These are phyloP conservation scores for Dicorynia guianensis DNA, from an alignment of 306 rosid species.

Conservation along the genomic window DNA sequence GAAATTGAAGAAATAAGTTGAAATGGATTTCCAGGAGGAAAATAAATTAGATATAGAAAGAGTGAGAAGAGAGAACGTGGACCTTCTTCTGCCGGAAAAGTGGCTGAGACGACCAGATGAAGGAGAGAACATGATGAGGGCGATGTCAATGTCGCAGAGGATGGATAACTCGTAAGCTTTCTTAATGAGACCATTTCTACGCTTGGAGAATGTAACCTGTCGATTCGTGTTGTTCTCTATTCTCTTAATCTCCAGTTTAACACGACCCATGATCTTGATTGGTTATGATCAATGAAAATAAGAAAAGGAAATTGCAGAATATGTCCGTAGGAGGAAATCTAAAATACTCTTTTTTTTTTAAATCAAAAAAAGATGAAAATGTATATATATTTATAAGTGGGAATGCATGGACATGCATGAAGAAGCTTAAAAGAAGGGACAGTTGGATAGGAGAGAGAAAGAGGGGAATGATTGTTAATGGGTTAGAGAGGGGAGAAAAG, in stretches of 20 bases:
- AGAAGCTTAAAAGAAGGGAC: constrained; percentile 62
- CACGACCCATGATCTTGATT: constrained; percentile 80
- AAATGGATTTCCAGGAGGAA: not conserved
- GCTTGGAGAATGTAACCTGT: constrained; percentile 85
- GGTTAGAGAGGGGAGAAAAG: constrained; percentile 60
- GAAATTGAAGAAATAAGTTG: not conserved
- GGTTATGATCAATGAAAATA: constrained; percentile 14
- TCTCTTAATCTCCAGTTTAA: constrained; percentile 83
- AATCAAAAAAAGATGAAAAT: constrained; percentile 15
- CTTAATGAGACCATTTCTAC: constrained; percentile 88
- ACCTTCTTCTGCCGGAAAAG: constrained; percentile 80
- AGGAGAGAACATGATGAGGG: constrained; percentile 79
- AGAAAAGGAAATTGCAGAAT: constrained; percentile 41
- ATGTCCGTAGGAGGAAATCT: constrained; percentile 44
- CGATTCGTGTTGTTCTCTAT: constrained; percentile 79
- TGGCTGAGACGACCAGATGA: constrained; percentile 68
- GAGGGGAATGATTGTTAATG: constrained; percentile 63
- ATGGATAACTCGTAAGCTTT: constrained; percentile 84
- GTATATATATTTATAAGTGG: constrained; percentile 15
- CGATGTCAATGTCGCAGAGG: constrained; percentile 85
- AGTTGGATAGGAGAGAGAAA: constrained; percentile 50
- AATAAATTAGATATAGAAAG: not conserved
- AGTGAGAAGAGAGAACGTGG: not conserved
- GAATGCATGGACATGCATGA: constrained; percentile 53
- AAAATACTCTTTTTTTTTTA: constrained; percentile 38